Conservation (phyloP, 495 filamentous ascomycete species). For the Cryomyces minteri region DNA sequence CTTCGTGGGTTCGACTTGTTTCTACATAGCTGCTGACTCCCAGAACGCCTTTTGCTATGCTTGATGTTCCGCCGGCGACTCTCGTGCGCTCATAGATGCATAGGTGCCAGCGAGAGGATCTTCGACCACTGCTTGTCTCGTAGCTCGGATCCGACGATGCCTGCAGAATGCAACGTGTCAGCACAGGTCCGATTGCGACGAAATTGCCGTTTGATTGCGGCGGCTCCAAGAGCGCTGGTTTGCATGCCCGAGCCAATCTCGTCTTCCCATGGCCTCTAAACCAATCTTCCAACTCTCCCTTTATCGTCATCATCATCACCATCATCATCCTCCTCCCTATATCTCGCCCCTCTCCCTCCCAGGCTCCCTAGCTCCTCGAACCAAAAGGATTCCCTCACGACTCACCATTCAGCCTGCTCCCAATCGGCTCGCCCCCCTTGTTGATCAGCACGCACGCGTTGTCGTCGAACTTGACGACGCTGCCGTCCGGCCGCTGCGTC, state of each 20-base stretch:
- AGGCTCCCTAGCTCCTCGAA: neutral
- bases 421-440: conserved; percentile 90
- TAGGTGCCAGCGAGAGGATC: conserved; percentile 87
- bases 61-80: neutral
- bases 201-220: neutral
- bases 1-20: too few species aligned
- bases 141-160: conserved; percentile 74
- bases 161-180: conserved; percentile 16
- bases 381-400: conserved; percentile 1
- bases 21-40: neutral
- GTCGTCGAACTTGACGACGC: conserved; percentile 82
- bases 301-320: neutral
- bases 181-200: neutral
- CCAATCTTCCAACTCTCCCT: too few species aligned
- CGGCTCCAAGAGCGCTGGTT: too few species aligned
- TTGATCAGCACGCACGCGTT: conserved; percentile 97
- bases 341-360: neutral
- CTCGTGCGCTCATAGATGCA: conserved; percentile 48
- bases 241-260: too few species aligned
- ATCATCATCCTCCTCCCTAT: neutral
- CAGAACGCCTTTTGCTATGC: neutral
- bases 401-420: conserved; percentile 72
- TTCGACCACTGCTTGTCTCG: conserved; percentile 87
- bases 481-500: conserved; percentile 70
- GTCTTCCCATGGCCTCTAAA: too few species aligned